phyloP scores from a whole-genome alignment of 495 filamentous ascomycete genomes.

The Pseudoneurospora amorphoporcata region DNA sequence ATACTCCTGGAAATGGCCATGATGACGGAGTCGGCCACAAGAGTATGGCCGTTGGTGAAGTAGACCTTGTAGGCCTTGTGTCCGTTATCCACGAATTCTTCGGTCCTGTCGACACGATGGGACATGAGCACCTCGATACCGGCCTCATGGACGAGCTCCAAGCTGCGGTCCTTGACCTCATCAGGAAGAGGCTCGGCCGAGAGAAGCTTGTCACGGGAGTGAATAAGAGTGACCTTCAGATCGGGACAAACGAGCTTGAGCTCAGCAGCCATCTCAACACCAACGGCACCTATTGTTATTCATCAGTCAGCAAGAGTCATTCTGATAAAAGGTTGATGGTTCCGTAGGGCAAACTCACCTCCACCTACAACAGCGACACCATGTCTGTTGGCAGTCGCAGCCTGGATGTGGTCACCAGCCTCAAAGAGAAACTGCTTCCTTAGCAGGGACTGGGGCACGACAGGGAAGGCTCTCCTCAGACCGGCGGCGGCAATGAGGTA shows the following conservation, averaged over 20 bases:
- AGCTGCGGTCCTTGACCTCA: conserved; percentile 47
- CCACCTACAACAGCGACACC: conserved; percentile 52
- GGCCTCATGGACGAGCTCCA: conserved; percentile 39
- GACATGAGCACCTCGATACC: conserved; percentile 48
- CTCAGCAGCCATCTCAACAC: conserved; percentile 63
- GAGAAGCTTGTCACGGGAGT: conserved; percentile 51
- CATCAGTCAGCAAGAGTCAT: neutral
- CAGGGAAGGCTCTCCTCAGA: conserved; percentile 50
- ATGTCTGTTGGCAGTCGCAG: conserved; percentile 27
- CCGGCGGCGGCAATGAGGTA: conserved; percentile 54
- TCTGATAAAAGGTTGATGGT: neutral
- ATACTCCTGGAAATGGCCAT: conserved; percentile 47
- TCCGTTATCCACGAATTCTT: conserved; percentile 21
- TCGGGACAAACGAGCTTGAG: conserved; percentile 48
- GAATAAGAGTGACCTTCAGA: conserved; percentile 52
- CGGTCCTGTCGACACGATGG: conserved; percentile 32
- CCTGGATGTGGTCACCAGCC: conserved; percentile 33
- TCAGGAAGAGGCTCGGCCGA: conserved; percentile 57
- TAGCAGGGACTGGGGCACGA: conserved; percentile 46
- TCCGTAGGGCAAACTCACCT: conserved; percentile 14
- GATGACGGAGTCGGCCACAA: conserved; percentile 46
- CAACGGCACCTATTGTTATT: conserved; percentile 47
- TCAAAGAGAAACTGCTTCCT: conserved; percentile 49
- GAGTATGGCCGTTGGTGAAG: conserved; percentile 42
- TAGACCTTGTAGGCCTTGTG: conserved; percentile 31